phyloP scores from a whole-genome alignment of 805 yeast genomes.

The Wickerhamomyces alni region DNA sequence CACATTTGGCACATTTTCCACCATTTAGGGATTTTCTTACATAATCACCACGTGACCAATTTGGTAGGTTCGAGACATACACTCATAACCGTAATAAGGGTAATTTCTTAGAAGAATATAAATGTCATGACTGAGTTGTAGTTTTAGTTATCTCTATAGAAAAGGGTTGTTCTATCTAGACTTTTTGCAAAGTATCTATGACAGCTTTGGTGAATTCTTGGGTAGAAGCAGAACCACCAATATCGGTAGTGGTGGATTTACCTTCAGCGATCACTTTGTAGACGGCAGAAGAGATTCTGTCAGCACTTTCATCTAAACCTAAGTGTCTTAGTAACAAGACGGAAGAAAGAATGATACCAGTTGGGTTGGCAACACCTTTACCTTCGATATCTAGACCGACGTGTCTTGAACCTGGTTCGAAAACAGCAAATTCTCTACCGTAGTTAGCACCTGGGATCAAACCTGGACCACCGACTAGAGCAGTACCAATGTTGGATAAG shows the following conservation, averaged over 20 bases:
- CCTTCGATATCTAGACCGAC: constrained; percentile 97
- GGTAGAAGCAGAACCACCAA: constrained; percentile 86
- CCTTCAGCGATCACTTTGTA: constrained; percentile 89
- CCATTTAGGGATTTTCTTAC: too few relatives aligned
- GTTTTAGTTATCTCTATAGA: too few relatives aligned
- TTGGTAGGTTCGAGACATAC: too few relatives aligned
- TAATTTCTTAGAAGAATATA: too few relatives aligned
- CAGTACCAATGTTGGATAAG: constrained; percentile 97
- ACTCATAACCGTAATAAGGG: too few relatives aligned
- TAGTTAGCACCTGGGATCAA: constrained; percentile 97
- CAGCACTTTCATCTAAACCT: constrained; percentile 80
- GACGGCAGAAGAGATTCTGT: constrained; percentile 83
- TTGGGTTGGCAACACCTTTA: constrained; percentile 93
- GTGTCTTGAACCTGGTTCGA: constrained; percentile 99
- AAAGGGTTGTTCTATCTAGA: background rate
- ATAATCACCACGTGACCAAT: too few relatives aligned
- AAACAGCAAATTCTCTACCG: constrained; percentile 95
- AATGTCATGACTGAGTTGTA: too few relatives aligned
- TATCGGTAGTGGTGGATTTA: constrained; percentile 76
- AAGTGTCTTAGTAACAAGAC: constrained; percentile 91
- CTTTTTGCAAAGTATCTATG: constrained; percentile 32
- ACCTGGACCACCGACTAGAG: constrained; percentile 95
- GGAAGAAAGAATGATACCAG: constrained; percentile 92
- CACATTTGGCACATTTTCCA: too few relatives aligned
- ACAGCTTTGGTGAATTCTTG: constrained; percentile 93